Evolutionary conservation across 148 eudicot genomes (phyloP).

Genomic region (Silene conica): DNA sequence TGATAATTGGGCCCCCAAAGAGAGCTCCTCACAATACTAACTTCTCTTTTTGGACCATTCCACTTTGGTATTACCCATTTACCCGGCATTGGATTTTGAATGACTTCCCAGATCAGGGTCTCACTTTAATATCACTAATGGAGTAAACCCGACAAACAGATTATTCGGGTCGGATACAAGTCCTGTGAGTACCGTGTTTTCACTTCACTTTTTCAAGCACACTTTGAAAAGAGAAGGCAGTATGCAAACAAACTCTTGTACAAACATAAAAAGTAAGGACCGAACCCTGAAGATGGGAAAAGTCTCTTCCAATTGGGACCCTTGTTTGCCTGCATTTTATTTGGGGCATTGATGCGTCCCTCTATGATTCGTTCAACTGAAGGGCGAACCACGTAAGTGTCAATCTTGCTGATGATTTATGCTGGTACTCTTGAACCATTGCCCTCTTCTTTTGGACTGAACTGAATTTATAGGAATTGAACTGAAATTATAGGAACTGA

Average conservation of each 20-base stretch:
- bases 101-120: not conserved
- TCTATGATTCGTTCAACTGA: slow-evolving; percentile 34
- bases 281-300: slow-evolving; percentile 43
- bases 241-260: too few species aligned
- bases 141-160: too few species aligned
- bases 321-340: slow-evolving; percentile 28
- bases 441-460: too few species aligned
- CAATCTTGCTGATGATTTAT: slow-evolving; percentile 33
- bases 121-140: not conserved
- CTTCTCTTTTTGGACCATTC: slow-evolving; percentile 2
- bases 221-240: too few species aligned
- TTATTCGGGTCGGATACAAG: too few species aligned
- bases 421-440: slow-evolving; percentile 27
- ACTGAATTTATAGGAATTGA: too few species aligned
- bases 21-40: too few species aligned
- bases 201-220: too few species aligned
- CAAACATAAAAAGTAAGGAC: not conserved
- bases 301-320: slow-evolving; percentile 34
- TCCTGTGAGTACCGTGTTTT: too few species aligned
- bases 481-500: too few species aligned
- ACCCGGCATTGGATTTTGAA: not conserved
- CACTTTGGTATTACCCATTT: not conserved
- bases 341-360: slow-evolving; percentile 35
- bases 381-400: slow-evolving; percentile 40
- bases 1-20: too few species aligned